phyloP scores from a whole-genome alignment of 345 rosid genomes.

The Bruguiera parviflora region DNA sequence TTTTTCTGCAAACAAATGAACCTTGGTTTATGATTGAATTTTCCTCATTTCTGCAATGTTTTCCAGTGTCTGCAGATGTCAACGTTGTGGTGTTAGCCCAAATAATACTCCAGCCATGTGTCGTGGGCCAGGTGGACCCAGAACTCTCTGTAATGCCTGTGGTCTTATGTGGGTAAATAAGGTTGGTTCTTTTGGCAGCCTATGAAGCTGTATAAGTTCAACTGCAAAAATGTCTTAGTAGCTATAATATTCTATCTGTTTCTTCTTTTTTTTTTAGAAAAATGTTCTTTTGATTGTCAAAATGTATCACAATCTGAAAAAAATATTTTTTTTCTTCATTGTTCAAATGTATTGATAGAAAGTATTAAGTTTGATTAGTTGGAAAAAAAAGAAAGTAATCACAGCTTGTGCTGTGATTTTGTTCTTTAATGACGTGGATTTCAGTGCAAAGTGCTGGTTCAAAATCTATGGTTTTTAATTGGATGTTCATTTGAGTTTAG shows the following conservation, averaged over 20 bases:
- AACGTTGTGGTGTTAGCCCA: slow-evolving; percentile 68
- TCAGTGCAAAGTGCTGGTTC: background rate
- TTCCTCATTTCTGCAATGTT: slow-evolving; percentile 13
- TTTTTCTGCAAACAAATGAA: too few species aligned
- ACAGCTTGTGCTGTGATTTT: background rate
- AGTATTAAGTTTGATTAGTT: background rate
- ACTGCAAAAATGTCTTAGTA: background rate
- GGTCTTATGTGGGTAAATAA: slow-evolving; percentile 89
- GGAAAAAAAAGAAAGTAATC: too few species aligned
- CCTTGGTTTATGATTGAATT: background rate
- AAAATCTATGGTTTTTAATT: background rate
- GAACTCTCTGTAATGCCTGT: slow-evolving; percentile 76
- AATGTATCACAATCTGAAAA: background rate
- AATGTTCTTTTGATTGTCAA: background rate
- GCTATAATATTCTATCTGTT: background rate
- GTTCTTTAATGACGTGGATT: background rate
- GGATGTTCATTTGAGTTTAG: background rate
- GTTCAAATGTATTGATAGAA: background rate
- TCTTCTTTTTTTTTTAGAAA: background rate
- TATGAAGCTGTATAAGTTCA: background rate
- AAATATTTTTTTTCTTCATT: background rate
- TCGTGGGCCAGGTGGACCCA: slow-evolving; percentile 82
- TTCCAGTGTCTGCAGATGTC: slow-evolving; percentile 49
- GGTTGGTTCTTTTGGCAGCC: slow-evolving; percentile 32
- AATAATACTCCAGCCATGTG: slow-evolving; percentile 76